phyloP scores from a whole-genome alignment of 306 rosid species.

The Castanospermum australe region DNA sequence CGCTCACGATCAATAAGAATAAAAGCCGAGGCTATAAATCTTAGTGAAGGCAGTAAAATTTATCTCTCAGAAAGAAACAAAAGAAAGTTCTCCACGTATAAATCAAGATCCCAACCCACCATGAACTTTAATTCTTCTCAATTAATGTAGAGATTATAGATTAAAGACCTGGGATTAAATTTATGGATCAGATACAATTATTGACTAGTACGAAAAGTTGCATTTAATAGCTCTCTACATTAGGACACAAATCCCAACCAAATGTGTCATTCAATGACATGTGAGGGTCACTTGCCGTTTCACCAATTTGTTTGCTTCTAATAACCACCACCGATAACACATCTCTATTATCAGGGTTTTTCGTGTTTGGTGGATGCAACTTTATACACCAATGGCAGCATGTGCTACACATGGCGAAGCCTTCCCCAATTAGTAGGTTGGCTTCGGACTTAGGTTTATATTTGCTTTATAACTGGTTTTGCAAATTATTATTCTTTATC shows the following conservation, averaged over 20 bases:
- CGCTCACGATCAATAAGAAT: no score
- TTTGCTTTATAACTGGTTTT: not conserved
- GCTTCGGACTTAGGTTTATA: not conserved
- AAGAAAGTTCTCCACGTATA: no score
- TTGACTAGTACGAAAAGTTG: not conserved
- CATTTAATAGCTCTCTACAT: not conserved
- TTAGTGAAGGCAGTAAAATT: no score
- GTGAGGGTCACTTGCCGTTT: constrained; percentile 3
- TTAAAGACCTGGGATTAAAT: not conserved
- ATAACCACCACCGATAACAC: not conserved
- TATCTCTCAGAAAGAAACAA: no score
- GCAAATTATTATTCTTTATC: no score
- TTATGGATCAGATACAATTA: not conserved
- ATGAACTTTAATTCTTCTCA: no score
- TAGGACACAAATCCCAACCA: not conserved
- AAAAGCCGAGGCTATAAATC: no score
- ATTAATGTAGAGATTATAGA: not conserved
- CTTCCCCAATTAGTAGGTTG: not conserved
- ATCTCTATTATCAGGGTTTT: not conserved
- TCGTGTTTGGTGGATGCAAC: not conserved
- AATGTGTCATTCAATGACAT: not conserved
- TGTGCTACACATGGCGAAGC: constrained; percentile 5
- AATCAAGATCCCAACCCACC: no score
- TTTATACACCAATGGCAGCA: not conserved
- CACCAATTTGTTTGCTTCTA: not conserved